phyloP scores from a whole-genome alignment of 352 stramenopile species.

The Globisporangium parvum region DNA sequence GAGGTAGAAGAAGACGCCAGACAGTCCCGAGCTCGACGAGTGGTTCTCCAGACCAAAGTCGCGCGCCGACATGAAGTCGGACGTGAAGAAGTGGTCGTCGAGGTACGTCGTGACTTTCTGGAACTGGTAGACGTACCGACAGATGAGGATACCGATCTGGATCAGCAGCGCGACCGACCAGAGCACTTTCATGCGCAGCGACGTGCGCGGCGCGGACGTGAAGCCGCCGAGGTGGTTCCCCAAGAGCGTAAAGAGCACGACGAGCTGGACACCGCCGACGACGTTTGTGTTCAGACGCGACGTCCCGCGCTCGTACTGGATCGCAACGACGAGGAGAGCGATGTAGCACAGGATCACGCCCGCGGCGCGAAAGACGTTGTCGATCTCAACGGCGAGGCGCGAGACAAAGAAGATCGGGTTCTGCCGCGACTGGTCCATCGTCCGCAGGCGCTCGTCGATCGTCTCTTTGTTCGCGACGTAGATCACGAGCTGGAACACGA shows the following conservation, averaged over 20 bases:
- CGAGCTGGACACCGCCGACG: conserved; percentile 52
- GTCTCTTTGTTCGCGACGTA: conserved; percentile 70
- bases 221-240: conserved; percentile 72
- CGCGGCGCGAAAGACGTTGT: conserved; percentile 68
- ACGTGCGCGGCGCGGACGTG: conserved; percentile 53
- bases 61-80: conserved; percentile 59
- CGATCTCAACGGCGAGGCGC: conserved; percentile 58
- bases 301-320: conserved; percentile 54
- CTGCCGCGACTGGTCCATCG: conserved; percentile 53
- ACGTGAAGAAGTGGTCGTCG: conserved; percentile 58
- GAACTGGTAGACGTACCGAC: conserved; percentile 82
- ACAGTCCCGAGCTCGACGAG: conserved; percentile 49
- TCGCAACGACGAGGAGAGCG: conserved; percentile 56
- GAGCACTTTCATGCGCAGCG: conserved; percentile 58
- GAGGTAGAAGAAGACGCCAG: conserved; percentile 74
- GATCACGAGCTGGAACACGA: conserved; percentile 84
- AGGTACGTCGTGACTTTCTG: conserved; percentile 58
- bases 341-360: conserved; percentile 67
- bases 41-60: conserved; percentile 73
- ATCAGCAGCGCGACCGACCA: conserved; percentile 76
- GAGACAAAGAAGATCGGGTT: conserved; percentile 77
- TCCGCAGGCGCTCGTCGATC: conserved; percentile 59
- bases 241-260: conserved; percentile 56
- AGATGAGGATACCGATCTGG: conserved; percentile 58
- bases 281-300: conserved; percentile 57